Evolutionary conservation across 2,329 filamentous ascomycete genomes (phyloP).

Genomic region (Teratosphaeria zuluensis): DNA sequence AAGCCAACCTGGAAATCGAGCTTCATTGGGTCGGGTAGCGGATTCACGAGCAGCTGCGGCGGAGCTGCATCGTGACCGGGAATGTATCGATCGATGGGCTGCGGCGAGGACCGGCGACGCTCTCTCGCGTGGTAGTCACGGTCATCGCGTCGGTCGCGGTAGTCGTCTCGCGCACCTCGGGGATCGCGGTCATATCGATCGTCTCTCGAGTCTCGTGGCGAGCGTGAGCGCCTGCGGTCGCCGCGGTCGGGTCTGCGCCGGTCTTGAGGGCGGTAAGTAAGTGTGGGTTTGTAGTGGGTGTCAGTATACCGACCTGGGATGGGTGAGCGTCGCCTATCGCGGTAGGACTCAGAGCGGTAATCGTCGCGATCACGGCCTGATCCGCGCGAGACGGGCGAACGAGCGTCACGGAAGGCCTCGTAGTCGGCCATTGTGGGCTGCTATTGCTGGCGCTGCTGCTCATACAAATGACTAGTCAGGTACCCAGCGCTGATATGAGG

Average conservation of each 20-base stretch:
- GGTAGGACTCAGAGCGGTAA: slow-evolving; percentile 14
- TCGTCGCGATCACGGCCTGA: slow-evolving; percentile 10
- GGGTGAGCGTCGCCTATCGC: slow-evolving; percentile 15
- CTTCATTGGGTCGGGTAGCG: slow-evolving; percentile 60
- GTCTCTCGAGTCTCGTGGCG: slow-evolving; percentile 49
- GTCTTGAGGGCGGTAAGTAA: slow-evolving; percentile 11
- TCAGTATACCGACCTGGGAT: slow-evolving; percentile 4
- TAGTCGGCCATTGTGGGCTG: slow-evolving; percentile 6
- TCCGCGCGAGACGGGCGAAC: slow-evolving; percentile 9
- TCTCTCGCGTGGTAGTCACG: slow-evolving; percentile 42
- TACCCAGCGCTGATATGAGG: not conserved
- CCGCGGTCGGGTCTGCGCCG: slow-evolving; percentile 27
- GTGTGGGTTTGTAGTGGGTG: not conserved
- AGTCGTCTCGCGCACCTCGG: slow-evolving; percentile 56
- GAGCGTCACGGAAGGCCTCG: slow-evolving; percentile 6
- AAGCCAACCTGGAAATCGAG: slow-evolving; percentile 75
- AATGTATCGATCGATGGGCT: slow-evolving; percentile 74
- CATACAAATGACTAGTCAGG: not conserved
- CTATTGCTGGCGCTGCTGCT: not conserved
- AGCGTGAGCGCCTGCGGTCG: slow-evolving; percentile 61
- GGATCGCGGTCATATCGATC: slow-evolving; percentile 66
- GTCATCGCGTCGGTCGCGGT: slow-evolving; percentile 51
- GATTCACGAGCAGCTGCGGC: slow-evolving; percentile 48
- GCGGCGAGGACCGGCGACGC: slow-evolving; percentile 49
- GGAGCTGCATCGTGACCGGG: slow-evolving; percentile 54